These are phyloP conservation scores for Thymus mandschuricus DNA, from an alignment of 257 asterid genomes.

Conservation along the genomic window DNA sequence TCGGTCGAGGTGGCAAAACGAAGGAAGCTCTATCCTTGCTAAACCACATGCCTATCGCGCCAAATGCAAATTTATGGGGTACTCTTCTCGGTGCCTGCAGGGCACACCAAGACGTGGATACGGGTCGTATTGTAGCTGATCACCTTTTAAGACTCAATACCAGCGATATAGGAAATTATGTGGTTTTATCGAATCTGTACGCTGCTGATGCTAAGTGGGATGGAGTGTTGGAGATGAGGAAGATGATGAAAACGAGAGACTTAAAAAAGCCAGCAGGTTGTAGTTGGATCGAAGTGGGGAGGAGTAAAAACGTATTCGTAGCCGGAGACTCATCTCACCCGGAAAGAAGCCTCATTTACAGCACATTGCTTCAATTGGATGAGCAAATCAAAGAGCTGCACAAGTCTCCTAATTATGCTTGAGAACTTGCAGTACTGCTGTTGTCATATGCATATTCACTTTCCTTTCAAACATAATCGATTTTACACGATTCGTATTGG, in stretches of 20 bases:
- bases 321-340: conserved; percentile 83
- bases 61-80: conserved; percentile 74
- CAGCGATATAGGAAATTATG: conserved; percentile 65
- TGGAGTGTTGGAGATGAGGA: conserved; percentile 74
- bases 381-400: conserved; percentile 62
- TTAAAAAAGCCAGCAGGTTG: conserved; percentile 90
- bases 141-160: conserved; percentile 46
- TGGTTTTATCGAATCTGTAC: conserved; percentile 72
- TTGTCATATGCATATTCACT: conserved; percentile 24
- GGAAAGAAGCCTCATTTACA: conserved; percentile 48
- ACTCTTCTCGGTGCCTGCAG: conserved; percentile 74
- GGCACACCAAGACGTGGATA: conserved; percentile 68
- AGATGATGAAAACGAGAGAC: conserved; percentile 64
- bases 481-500: conserved; percentile 4
- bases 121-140: conserved; percentile 53
- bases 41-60: conserved; percentile 58
- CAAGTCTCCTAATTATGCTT: conserved; percentile 27
- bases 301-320: conserved; percentile 53
- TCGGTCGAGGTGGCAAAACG: conserved; percentile 72
- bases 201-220: conserved; percentile 89
- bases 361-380: conserved; percentile 53
- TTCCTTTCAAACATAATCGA: conserved; percentile 19
- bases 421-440: neutral
- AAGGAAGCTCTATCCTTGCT: conserved; percentile 69
- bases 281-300: conserved; percentile 88